These are phyloP conservation scores for Globisporangium parvum DNA, from an alignment of 352 stramenopile species.

Conservation along the genomic window DNA sequence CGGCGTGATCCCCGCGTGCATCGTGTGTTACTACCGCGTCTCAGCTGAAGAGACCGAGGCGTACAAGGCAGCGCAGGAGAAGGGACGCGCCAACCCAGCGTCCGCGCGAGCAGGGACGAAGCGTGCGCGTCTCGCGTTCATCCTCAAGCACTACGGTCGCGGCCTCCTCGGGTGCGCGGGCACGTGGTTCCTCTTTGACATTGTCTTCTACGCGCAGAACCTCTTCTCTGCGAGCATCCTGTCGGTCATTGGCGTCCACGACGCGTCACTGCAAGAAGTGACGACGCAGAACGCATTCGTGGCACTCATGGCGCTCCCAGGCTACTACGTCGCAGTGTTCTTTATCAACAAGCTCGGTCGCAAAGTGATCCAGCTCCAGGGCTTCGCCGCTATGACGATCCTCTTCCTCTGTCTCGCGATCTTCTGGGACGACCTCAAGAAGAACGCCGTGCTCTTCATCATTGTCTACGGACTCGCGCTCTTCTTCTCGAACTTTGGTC, in stretches of 20 bases:
- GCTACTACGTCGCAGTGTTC: constrained; percentile 75
- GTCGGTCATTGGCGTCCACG: constrained; percentile 41
- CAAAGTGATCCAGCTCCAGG: constrained; percentile 67
- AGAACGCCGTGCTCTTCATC: constrained; percentile 54
- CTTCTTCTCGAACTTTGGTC: constrained; percentile 85
- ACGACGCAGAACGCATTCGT: constrained; percentile 58
- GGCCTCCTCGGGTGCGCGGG: constrained; percentile 59
- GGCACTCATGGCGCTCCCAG: constrained; percentile 65
- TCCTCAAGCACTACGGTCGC: constrained; percentile 41
- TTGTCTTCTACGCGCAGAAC: constrained; percentile 78
- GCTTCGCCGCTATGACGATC: constrained; percentile 62
- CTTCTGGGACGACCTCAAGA: constrained; percentile 53
- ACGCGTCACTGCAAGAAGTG: constrained; percentile 43
- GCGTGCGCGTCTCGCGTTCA: constrained; percentile 25
- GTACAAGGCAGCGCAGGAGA: constrained; percentile 24
- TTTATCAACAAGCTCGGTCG: constrained; percentile 68
- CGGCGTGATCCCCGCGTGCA: constrained; percentile 42
- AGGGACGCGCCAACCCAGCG: neutral
- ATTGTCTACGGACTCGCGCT: constrained; percentile 68
- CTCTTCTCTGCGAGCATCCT: constrained; percentile 73
- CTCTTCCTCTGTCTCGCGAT: constrained; percentile 57
- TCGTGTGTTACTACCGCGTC: constrained; percentile 68
- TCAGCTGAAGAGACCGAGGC: constrained; percentile 53
- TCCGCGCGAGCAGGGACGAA: neutral
- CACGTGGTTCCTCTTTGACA: constrained; percentile 85